Conservation (phyloP, 208 protist genomes). For the Novymonas esmeraldas region DNA sequence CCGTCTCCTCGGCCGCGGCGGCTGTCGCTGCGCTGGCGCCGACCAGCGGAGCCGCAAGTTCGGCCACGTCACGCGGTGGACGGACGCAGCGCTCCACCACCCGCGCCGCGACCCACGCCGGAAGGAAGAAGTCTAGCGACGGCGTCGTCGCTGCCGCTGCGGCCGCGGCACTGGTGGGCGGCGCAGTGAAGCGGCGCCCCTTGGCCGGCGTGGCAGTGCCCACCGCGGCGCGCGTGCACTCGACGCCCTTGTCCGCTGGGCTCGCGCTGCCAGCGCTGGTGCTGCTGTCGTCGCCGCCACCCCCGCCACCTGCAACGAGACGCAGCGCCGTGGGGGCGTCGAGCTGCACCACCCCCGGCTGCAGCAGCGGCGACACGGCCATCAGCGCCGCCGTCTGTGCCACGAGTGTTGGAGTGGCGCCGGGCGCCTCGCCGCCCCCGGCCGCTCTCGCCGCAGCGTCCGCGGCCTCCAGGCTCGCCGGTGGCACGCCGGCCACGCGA, state of each 20-base stretch:
- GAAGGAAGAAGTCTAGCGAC: constrained; percentile 35
- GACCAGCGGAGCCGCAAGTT: neutral
- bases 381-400: neutral
- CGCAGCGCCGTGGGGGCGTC: too few species aligned
- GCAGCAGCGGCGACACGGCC: neutral
- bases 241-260: too few species aligned
- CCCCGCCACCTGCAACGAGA: neutral
- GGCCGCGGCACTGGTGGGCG: too few species aligned
- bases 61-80: constrained; percentile 6
- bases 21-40: neutral
- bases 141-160: constrained; percentile 1
- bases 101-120: constrained; percentile 12
- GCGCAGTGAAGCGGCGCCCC: too few species aligned
- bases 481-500: constrained; percentile 3
- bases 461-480: neutral
- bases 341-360: neutral
- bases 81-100: constrained; percentile 24
- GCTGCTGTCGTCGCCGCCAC: neutral
- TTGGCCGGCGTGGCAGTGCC: too few species aligned
- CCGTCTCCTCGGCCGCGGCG: constrained; percentile 11
- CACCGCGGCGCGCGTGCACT: too few species aligned
- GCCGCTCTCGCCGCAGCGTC: neutral
- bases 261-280: neutral
- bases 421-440: neutral
- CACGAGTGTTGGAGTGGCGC: neutral